Evolutionary conservation across 2,329 filamentous ascomycete genomes (phyloP).

Genomic region (Aspergillus intermedius): DNA sequence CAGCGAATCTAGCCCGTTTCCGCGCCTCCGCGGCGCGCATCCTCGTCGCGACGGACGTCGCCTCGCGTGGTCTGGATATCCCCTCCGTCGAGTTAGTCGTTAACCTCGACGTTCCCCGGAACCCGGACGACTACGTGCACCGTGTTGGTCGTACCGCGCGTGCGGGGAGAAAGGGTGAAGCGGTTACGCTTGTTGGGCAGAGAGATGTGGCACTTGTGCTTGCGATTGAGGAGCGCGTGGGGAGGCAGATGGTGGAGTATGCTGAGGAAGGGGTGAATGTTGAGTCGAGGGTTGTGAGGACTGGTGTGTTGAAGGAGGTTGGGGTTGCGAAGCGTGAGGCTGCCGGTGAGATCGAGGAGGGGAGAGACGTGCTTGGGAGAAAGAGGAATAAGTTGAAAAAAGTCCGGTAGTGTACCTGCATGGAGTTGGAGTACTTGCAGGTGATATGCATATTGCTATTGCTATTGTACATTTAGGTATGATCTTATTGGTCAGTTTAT

Average conservation of each 20-base stretch:
- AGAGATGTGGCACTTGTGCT: slow-evolving; percentile 85
- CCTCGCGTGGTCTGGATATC: slow-evolving; percentile 89
- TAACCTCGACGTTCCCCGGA: slow-evolving; percentile 94
- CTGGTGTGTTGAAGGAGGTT: slow-evolving; percentile 73
- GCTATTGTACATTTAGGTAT: neutral
- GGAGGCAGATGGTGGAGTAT: slow-evolving; percentile 73
- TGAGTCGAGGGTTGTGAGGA: slow-evolving; percentile 80
- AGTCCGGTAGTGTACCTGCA: slow-evolving; percentile 23
- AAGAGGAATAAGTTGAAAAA: slow-evolving; percentile 46
- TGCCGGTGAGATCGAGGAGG: slow-evolving; percentile 82
- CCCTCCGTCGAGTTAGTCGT: slow-evolving; percentile 83
- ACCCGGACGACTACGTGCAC: slow-evolving; percentile 96
- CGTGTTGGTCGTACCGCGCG: slow-evolving; percentile 90
- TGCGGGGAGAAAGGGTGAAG: slow-evolving; percentile 75
- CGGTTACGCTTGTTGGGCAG: slow-evolving; percentile 85
- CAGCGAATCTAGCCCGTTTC: slow-evolving; percentile 84
- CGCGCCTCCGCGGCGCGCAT: slow-evolving; percentile 82
- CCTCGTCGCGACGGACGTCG: slow-evolving; percentile 90
- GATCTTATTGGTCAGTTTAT: neutral
- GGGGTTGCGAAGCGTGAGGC: slow-evolving; percentile 95
- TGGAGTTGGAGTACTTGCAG: neutral
- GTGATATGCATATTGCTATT: neutral
- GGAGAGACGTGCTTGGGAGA: slow-evolving; percentile 86
- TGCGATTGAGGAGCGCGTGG: slow-evolving; percentile 79
- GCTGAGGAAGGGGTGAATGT: slow-evolving; percentile 85